Evolutionary conservation across 495 filamentous ascomycete genomes (phyloP).

Genomic region (Baudoinia panamericana): DNA sequence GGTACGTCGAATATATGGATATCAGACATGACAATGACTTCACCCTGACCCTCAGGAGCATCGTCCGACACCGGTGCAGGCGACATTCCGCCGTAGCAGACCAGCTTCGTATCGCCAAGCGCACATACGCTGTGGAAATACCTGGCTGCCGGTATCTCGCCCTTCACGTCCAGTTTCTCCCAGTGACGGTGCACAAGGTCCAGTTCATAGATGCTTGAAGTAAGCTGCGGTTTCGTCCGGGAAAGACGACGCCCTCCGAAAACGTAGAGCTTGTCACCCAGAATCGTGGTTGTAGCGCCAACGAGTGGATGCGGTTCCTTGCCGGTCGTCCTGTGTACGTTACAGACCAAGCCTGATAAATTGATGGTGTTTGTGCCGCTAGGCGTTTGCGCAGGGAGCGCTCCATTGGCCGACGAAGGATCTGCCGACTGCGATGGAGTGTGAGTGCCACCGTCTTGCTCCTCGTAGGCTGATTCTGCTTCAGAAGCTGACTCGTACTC

Average conservation of each 20-base stretch:
- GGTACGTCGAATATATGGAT: conserved; percentile 93
- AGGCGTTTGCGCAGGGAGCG: conserved; percentile 14
- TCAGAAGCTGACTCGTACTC: conserved; percentile 37
- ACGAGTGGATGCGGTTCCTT: conserved; percentile 82
- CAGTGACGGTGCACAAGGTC: conserved; percentile 86
- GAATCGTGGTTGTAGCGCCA: conserved; percentile 84
- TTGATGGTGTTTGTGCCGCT: conserved; percentile 30
- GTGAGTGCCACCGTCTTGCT: conserved; percentile 35
- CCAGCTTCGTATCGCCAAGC: conserved; percentile 85
- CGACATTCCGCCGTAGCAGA: conserved; percentile 97
- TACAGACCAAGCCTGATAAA: conserved; percentile 80
- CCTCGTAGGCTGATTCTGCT: conserved; percentile 11
- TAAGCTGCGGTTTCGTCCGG: conserved; percentile 66
- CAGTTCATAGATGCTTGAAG: conserved; percentile 80
- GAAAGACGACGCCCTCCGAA: conserved; percentile 87
- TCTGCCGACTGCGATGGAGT: conserved; percentile 20
- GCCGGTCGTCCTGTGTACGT: conserved; percentile 83
- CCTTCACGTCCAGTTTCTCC: conserved; percentile 71
- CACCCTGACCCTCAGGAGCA: conserved; percentile 56
- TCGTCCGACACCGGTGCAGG: conserved; percentile 43
- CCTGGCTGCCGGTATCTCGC: conserved; percentile 75
- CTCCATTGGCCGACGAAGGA: conserved; percentile 20
- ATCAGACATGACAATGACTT: conserved; percentile 95
- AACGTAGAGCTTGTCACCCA: conserved; percentile 90
- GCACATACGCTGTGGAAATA: conserved; percentile 96